These are phyloP conservation scores for Deinandra increscens DNA, from an alignment of 129 eudicot genomes.

Conservation along the genomic window DNA sequence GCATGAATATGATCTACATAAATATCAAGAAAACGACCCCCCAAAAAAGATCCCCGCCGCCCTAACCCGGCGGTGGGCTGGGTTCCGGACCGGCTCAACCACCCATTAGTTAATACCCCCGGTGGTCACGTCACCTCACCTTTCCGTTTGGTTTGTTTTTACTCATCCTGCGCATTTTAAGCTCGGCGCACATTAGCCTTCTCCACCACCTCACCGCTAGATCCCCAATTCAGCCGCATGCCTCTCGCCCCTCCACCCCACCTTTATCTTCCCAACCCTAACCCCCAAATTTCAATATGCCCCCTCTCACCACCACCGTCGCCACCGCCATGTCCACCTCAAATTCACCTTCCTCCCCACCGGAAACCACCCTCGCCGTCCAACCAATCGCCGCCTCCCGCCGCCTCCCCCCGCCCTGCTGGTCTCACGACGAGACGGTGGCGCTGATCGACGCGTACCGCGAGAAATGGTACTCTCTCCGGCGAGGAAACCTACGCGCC, in stretches of 20 bases:
- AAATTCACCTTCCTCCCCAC: conserved; percentile 6
- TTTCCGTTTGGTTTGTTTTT: not conserved
- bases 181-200: conserved; percentile 23
- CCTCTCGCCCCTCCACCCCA: not conserved
- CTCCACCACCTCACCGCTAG: conserved; percentile 38
- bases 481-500: conserved; percentile 82
- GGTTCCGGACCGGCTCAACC: conserved; percentile 29
- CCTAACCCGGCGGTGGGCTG: conserved; percentile 34
- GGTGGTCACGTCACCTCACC: conserved; percentile 32
- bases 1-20: not conserved
- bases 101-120: conserved; percentile 23
- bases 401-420: conserved; percentile 88
- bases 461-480: conserved; percentile 89
- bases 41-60: conserved; percentile 5
- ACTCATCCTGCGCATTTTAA: conserved; percentile 23
- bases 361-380: too few species aligned
- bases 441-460: conserved; percentile 73
- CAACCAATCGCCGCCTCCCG: conserved; percentile 31
- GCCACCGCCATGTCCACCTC: not conserved
- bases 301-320: conserved; percentile 6
- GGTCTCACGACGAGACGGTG: conserved; percentile 82
- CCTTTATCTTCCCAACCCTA: conserved; percentile 17
- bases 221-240: conserved; percentile 31
- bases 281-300: conserved; percentile 1
- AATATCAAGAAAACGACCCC: not conserved